phyloP scores from a whole-genome alignment of 2,329 filamentous ascomycete species.

The Aspergillus fumigatus region DNA sequence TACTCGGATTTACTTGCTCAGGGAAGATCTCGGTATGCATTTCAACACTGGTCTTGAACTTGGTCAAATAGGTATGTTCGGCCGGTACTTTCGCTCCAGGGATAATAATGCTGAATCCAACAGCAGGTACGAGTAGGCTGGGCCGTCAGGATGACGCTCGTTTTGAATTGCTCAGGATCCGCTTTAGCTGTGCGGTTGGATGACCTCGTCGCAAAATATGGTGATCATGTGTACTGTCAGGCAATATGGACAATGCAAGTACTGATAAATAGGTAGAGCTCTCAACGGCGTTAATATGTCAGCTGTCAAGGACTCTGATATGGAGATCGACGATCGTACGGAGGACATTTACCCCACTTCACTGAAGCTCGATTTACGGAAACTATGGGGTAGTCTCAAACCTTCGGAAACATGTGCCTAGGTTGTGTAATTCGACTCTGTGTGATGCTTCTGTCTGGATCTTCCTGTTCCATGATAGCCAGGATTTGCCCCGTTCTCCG shows the following conservation, averaged over 20 bases:
- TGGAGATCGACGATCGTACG: neutral
- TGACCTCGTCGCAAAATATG: neutral
- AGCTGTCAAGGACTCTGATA: too few relatives aligned
- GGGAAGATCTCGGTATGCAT: neutral
- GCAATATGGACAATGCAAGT: neutral
- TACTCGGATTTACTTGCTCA: neutral
- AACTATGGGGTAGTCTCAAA: neutral
- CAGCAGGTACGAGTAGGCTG: neutral
- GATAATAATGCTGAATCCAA: neutral
- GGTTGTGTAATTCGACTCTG: neutral
- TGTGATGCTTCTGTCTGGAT: neutral
- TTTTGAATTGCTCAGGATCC: too few relatives aligned
- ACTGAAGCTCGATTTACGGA: neutral
- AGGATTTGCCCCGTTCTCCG: neutral
- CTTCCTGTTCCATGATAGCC: neutral
- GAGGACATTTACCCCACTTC: neutral
- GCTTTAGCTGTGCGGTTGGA: neutral
- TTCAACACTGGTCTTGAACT: neutral
- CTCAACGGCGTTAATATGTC: neutral
- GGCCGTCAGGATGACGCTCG: neutral
- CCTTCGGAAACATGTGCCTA: neutral
- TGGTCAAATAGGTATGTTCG: neutral
- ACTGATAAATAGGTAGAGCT: neutral
- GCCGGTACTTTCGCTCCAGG: neutral
- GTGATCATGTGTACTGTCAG: neutral